Evolutionary conservation across 495 filamentous ascomycete species (phyloP).

Genomic region (Chaetomium cochliodes): DNA sequence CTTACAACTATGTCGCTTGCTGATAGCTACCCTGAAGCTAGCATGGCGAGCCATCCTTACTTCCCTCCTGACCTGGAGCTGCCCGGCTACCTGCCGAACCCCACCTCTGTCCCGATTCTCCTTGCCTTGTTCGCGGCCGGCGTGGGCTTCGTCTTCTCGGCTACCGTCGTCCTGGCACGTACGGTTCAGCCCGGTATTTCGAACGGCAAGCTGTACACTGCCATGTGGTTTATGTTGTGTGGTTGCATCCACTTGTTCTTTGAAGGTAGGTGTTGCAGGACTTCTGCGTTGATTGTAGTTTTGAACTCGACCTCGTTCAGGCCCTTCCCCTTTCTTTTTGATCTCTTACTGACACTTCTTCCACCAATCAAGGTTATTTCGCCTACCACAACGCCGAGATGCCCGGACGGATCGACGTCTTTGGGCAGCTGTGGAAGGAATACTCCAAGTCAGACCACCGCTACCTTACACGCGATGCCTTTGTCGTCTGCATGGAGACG

Average conservation of each 20-base stretch:
- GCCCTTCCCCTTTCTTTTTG: not conserved
- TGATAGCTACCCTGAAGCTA: not conserved
- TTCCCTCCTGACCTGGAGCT: conserved; percentile 49
- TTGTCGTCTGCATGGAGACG: conserved; percentile 57
- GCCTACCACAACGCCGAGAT: conserved; percentile 47
- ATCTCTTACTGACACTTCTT: not conserved
- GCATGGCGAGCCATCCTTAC: conserved; percentile 44
- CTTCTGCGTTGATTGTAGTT: not conserved
- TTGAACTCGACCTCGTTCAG: not conserved
- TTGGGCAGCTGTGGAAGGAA: conserved; percentile 63
- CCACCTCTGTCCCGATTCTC: conserved; percentile 43
- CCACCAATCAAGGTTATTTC: conserved; percentile 41
- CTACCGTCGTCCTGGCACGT: conserved; percentile 31
- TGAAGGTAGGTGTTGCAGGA: conserved; percentile 39
- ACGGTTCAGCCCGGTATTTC: conserved; percentile 37
- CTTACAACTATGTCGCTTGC: not conserved
- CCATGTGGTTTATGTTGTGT: conserved; percentile 57
- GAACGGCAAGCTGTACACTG: conserved; percentile 40
- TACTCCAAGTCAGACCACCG: conserved; percentile 59
- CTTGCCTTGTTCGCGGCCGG: conserved; percentile 44
- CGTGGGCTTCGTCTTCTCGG: conserved; percentile 42
- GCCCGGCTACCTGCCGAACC: conserved; percentile 49
- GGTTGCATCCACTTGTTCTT: conserved; percentile 59
- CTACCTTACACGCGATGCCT: conserved; percentile 54
- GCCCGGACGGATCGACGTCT: conserved; percentile 45